Evolutionary conservation across 1,284 basidiomycete genomes (phyloP).

Genomic region (Sporisorium scitamineum): DNA sequence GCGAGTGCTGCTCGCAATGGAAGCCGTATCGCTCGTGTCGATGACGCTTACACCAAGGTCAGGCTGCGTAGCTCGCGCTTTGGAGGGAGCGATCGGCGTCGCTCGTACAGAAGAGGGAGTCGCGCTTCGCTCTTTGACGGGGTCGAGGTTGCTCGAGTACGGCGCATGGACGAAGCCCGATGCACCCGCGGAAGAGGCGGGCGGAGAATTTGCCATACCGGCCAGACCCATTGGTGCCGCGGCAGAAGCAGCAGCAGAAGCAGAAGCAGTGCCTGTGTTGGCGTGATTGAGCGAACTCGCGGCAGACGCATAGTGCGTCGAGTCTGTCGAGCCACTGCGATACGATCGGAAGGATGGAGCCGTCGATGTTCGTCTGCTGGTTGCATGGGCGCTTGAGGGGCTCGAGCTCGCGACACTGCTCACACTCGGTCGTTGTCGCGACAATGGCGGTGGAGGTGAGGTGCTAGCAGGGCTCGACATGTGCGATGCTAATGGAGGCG

Average conservation of each 20-base stretch:
- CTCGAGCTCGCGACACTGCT: constrained; percentile 23
- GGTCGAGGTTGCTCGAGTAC: constrained; percentile 15
- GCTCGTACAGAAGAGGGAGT: background rate
- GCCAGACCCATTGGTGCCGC: constrained; percentile 16
- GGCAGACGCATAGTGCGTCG: constrained; percentile 9
- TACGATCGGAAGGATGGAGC: constrained; percentile 18
- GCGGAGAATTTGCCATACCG: constrained; percentile 28
- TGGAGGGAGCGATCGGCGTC: background rate
- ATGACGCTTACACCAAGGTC: background rate
- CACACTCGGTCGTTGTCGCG: constrained; percentile 24
- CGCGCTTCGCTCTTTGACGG: constrained; percentile 18
- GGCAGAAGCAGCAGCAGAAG: background rate
- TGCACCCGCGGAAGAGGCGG: constrained; percentile 19
- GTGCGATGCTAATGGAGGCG: constrained; percentile 10
- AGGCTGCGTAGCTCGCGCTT: background rate
- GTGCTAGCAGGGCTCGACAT: background rate
- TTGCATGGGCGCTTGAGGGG: constrained; percentile 9
- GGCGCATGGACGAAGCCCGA: constrained; percentile 7
- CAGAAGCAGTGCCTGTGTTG: background rate
- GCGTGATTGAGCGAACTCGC: constrained; percentile 16
- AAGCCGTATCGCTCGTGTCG: constrained; percentile 16
- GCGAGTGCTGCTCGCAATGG: constrained; percentile 21
- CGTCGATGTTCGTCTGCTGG: constrained; percentile 15
- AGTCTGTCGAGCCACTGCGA: constrained; percentile 26
- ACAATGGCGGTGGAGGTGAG: background rate